Percentiles rank a stretch among this genome's conserved stretches.
phyloP scores from a whole-genome alignment of 345 rosid genomes.

The Bruguiera gymnorhiza region DNA sequence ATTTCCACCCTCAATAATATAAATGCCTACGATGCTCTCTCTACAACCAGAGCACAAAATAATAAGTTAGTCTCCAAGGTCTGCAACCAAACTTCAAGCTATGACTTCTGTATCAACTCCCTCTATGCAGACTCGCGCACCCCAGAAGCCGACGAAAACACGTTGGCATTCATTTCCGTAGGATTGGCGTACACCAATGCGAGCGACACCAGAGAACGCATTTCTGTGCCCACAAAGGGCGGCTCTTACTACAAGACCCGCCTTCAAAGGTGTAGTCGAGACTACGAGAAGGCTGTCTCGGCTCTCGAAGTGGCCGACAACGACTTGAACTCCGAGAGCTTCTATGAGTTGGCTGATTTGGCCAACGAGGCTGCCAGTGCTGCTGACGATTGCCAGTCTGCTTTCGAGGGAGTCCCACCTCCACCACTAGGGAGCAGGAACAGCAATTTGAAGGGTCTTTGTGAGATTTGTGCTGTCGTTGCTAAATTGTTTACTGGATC shows the following conservation, averaged over 20 bases:
- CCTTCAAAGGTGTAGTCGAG: slow-evolving; percentile 22
- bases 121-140: slow-evolving; percentile 44
- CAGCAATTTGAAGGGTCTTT: slow-evolving; percentile 24
- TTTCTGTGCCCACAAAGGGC: slow-evolving; percentile 14
- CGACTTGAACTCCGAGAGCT: slow-evolving; percentile 44
- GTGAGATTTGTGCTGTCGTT: slow-evolving; percentile 25
- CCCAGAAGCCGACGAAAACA: slow-evolving; percentile 30
- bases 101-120: slow-evolving; percentile 34
- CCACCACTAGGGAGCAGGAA: slow-evolving; percentile 21
- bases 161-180: slow-evolving; percentile 37
- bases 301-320: slow-evolving; percentile 25
- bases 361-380: slow-evolving; percentile 16
- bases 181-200: slow-evolving; percentile 37
- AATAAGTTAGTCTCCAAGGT: slow-evolving; percentile 27
- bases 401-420: slow-evolving; percentile 13
- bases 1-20: too few relatives aligned
- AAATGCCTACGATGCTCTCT: not conserved
- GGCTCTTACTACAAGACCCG: not conserved
- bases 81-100: slow-evolving; percentile 29
- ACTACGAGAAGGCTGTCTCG: slow-evolving; percentile 23
- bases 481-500: slow-evolving; percentile 21
- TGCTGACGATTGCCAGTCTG: slow-evolving; percentile 25
- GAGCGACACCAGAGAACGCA: slow-evolving; percentile 25
- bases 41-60: not conserved
- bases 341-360: slow-evolving; percentile 22